These are phyloP conservation scores for Colletotrichum agaves DNA, from an alignment of 2,329 filamentous ascomycete species.

Conservation along the genomic window DNA sequence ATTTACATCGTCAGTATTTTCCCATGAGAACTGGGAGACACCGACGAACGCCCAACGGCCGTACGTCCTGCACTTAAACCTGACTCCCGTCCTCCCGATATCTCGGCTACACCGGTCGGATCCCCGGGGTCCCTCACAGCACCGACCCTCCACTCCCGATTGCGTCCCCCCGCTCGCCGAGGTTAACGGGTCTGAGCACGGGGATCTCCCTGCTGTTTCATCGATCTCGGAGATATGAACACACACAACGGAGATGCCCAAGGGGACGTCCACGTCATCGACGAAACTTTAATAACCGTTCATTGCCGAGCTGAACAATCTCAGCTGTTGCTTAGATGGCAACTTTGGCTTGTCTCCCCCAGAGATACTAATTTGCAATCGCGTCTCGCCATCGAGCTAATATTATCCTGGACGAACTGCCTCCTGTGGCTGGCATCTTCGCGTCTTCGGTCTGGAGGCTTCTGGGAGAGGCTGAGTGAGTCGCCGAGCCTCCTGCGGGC, in stretches of 20 bases:
- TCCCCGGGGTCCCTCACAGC: not conserved
- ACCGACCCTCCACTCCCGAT: not conserved
- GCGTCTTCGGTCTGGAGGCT: constrained; percentile 13
- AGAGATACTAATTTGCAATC: not conserved
- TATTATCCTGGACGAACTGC: constrained; percentile 9
- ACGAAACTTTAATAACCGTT: not conserved
- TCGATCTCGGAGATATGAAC: not conserved
- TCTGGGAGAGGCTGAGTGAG: not conserved
- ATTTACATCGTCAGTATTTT: too few species aligned
- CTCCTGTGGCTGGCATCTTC: constrained; percentile 23
- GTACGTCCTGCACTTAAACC: not conserved
- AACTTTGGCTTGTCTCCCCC: not conserved
- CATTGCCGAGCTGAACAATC: not conserved
- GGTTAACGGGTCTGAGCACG: not conserved
- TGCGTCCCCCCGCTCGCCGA: constrained; percentile 13
- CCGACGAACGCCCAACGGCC: too few species aligned
- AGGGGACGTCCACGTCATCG: constrained; percentile 11
- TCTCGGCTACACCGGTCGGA: not conserved
- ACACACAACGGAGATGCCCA: not conserved
- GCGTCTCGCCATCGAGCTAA: constrained; percentile 13
- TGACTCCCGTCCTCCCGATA: not conserved
- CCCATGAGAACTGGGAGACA: too few species aligned
- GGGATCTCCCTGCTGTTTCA: constrained; percentile 6
- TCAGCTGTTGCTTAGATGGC: constrained; percentile 3
- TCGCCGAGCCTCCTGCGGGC: not conserved